Conservation (phyloP, 2,329 filamentous ascomycete species). For the Fusarium ambrosium region DNA sequence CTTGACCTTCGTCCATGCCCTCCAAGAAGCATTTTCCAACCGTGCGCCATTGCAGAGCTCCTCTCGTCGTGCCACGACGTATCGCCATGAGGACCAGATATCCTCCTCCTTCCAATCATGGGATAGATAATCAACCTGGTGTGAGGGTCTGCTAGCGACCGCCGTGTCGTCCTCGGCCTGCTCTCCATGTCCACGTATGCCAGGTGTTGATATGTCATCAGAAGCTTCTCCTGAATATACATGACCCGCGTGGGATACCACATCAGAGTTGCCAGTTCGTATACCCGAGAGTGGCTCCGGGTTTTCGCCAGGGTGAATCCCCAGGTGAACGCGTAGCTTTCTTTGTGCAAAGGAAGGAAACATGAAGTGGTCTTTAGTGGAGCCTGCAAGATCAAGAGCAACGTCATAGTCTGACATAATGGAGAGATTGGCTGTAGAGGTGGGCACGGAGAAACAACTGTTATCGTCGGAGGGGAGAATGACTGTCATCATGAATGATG, state of each 20-base stretch:
- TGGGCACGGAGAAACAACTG: constrained; percentile 71
- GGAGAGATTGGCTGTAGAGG: constrained; percentile 73
- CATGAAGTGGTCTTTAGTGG: too few species aligned
- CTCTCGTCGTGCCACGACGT: constrained; percentile 84
- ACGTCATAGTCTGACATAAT: constrained; percentile 64
- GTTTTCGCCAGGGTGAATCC: too few species aligned
- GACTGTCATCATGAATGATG: constrained; percentile 63
- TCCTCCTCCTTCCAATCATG: constrained; percentile 96
- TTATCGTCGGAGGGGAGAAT: constrained; percentile 71
- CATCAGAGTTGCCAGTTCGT: too few species aligned
- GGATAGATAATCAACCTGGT: constrained; percentile 95
- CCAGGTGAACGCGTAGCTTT: too few species aligned
- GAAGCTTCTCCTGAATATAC: constrained; percentile 60
- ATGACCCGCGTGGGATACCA: constrained; percentile 61
- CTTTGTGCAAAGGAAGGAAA: too few species aligned
- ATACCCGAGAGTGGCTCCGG: too few species aligned
- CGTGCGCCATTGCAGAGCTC: constrained; percentile 85
- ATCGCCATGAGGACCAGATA: constrained; percentile 97
- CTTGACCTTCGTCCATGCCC: constrained; percentile 95
- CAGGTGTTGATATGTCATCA: constrained; percentile 62
- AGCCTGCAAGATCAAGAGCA: too few species aligned
- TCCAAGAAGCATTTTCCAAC: constrained; percentile 96
- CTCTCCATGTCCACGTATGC: constrained; percentile 67
- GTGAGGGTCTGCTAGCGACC: constrained; percentile 79
- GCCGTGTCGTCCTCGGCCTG: constrained; percentile 85